phyloP scores from a whole-genome alignment of 1,139 yeast genomes.

The Kodamaea plutei region DNA sequence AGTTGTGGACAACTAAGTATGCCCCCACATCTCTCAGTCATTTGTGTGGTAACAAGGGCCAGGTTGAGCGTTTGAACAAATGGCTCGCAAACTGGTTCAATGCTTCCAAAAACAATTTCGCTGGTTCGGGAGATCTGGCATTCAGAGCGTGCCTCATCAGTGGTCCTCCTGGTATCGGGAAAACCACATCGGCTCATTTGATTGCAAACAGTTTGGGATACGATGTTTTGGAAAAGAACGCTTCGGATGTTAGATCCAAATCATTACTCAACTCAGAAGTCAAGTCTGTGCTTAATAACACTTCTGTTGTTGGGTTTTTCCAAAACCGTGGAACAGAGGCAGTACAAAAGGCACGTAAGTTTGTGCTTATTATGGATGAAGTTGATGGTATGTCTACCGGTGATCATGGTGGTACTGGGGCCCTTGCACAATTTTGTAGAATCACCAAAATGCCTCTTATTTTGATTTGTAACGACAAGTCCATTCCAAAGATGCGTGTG shows the following conservation, averaged over 20 bases:
- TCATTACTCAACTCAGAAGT: conserved; percentile 63
- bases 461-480: conserved; percentile 87
- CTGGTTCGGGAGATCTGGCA: conserved; percentile 60
- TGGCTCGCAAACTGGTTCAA: conserved; percentile 84
- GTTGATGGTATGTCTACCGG: conserved; percentile 99
- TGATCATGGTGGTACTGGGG: conserved; percentile 98
- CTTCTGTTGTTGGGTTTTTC: conserved; percentile 80
- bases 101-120: conserved; percentile 52
- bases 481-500: conserved; percentile 93
- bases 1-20: conserved; percentile 88
- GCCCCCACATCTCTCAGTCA: conserved; percentile 78
- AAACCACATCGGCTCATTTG: conserved; percentile 75
- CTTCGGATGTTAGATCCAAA: conserved; percentile 88
- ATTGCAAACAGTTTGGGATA: conserved; percentile 65
- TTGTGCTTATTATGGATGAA: conserved; percentile 94
- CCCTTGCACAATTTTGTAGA: conserved; percentile 81
- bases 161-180: conserved; percentile 86
- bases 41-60: conserved; percentile 87
- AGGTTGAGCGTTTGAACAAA: conserved; percentile 55
- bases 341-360: conserved; percentile 31
- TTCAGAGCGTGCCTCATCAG: conserved; percentile 81
- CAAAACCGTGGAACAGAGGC: conserved; percentile 29
- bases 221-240: conserved; percentile 73
- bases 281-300: conserved; percentile 70
- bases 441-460: conserved; percentile 87